A percentile compares a stretch with the other conserved stretches of the same genome.
Evolutionary conservation across 129 eudicot genomes (phyloP).

Genomic region (Lactuca sativa): DNA sequence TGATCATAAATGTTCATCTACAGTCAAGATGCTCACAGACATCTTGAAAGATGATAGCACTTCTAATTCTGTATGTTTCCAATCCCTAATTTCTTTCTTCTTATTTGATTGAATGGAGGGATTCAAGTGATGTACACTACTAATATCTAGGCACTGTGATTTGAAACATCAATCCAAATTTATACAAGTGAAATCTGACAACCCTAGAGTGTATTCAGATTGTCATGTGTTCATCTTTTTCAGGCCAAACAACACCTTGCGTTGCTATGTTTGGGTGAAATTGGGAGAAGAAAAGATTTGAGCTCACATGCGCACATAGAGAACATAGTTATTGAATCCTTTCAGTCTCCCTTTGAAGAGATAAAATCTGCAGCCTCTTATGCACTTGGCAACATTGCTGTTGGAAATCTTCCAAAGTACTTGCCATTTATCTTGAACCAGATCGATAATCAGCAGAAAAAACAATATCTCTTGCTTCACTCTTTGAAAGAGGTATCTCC

Average conservation of each 20-base stretch:
- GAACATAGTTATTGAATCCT: constrained; percentile 87
- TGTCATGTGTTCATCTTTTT: neutral
- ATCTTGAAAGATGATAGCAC: constrained; percentile 76
- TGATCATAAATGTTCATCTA: constrained; percentile 77
- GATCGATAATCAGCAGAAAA: constrained; percentile 98
- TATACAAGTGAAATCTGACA: too few species aligned
- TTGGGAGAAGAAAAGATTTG: constrained; percentile 94
- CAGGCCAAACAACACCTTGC: constrained; percentile 94
- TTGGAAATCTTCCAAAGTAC: constrained; percentile 85
- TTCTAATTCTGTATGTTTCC: constrained; percentile 60
- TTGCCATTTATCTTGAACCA: constrained; percentile 93
- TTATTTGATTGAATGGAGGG: too few species aligned
- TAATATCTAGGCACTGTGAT: too few species aligned
- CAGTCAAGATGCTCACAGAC: constrained; percentile 89
- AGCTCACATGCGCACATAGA: constrained; percentile 90
- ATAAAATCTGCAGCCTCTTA: constrained; percentile 99
- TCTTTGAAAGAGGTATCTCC: constrained; percentile 85
- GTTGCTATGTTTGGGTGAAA: constrained; percentile 94
- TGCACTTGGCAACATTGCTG: constrained; percentile 99
- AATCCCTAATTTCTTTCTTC: neutral
- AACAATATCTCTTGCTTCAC: constrained; percentile 90
- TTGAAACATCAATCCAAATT: too few species aligned
- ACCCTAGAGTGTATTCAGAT: too few species aligned
- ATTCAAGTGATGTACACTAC: too few species aligned
- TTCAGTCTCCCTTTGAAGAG: constrained; percentile 98